A percentile compares a stretch with the other conserved stretches of the same genome.
Evolutionary conservation across 257 asterid genomes (phyloP).

Genomic region (Anisodus acutangulus): DNA sequence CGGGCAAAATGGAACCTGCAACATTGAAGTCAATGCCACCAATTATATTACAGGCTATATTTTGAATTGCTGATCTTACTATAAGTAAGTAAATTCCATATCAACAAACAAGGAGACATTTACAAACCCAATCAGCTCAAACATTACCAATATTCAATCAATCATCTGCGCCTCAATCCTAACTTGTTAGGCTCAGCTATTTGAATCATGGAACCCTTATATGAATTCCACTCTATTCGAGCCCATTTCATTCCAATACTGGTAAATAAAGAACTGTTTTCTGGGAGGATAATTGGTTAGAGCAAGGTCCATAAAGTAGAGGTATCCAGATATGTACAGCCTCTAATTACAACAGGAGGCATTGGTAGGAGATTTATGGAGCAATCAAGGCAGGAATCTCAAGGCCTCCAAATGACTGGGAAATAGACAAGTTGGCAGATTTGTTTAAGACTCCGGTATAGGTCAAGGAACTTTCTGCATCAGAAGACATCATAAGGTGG

Average conservation of each 20-base stretch:
- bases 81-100: background rate
- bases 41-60: too few species aligned
- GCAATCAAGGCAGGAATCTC: too few species aligned
- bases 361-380: too few species aligned
- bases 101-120: background rate
- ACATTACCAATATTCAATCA: background rate
- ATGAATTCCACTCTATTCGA: background rate
- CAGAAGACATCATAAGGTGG: too few species aligned
- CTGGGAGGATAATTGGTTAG: too few species aligned
- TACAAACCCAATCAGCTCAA: background rate
- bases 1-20: conserved; percentile 96
- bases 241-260: background rate
- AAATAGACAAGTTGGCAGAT: too few species aligned
- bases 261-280: background rate
- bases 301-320: too few species aligned
- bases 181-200: background rate
- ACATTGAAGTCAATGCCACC: conserved; percentile 23
- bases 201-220: background rate
- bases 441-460: too few species aligned
- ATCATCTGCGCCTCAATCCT: background rate
- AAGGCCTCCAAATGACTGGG: too few species aligned
- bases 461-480: too few species aligned
- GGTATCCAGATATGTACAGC: too few species aligned
- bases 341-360: too few species aligned
- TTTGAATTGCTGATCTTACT: background rate